Evolutionary conservation across 805 yeast genomes (phyloP), one percentile per base, ranked within the genome.

Genomic region (Suhomyces canberraensis): DNA sequence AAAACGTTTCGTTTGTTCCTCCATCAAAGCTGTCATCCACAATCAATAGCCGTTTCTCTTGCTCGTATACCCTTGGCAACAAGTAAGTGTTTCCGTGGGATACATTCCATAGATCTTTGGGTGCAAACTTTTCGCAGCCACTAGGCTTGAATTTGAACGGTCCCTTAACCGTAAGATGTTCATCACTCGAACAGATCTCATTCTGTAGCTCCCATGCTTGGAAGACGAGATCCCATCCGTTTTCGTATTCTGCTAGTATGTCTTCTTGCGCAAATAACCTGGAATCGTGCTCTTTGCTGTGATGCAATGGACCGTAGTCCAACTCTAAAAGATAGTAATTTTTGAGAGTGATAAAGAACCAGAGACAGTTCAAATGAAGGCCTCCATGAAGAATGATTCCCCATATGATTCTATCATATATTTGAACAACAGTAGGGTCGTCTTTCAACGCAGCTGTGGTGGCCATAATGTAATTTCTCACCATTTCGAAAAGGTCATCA

Each of bases 321-420:
- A 40, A 27, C 24, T 41, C 40, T 17, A 52, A 42, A 37, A 35
- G 40, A 28, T 44, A 63, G 33, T 56, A 62, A 35, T 59, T 52
- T 25, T 58, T 56, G 26, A 73, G 44, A 13, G 56, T 51, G 36
- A 57, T 58, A 44, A 75, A 72, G 29, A 72, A 63, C 69, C 71
- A 65, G 14, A 75, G 43, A 2, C 64, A 50, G 29, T 60, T 64
- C 8, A 72, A 17, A 39, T 69, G 73, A 18, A 66, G 48, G 1
- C 71, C 74, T 11, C 79, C 79, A 39, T 59, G 62, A 29, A 74
- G 43, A 6, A 71, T 26, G 7, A 74, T 40, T 0, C 72, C 73
- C 60, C 71, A 65, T 1, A 73, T 35, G 1, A 76, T 56, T 20
- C 63, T 57, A 29, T 69, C 64, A 33, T 66, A 61, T 4, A 71